Evolutionary conservation across 768 basidiomycete genomes (phyloP).

Genomic region (Leccinum rimulosum): DNA sequence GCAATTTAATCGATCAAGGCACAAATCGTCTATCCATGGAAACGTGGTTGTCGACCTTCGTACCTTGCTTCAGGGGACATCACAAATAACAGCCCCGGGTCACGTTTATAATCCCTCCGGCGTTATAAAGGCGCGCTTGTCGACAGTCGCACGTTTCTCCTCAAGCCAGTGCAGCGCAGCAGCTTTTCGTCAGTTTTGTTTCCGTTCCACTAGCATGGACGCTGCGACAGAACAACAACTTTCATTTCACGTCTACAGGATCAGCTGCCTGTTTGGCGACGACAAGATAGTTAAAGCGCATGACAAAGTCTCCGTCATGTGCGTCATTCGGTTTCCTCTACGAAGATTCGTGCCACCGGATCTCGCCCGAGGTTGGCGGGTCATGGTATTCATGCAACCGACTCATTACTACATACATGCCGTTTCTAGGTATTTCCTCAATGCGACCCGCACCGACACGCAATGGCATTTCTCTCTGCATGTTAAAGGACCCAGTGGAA

Average conservation of each 20-base stretch:
- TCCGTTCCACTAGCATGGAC: neutral
- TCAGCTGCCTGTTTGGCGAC: conserved; percentile 25
- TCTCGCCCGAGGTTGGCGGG: neutral
- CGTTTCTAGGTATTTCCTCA: conserved; percentile 25
- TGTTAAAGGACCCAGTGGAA: conserved; percentile 17
- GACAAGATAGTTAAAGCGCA: conserved; percentile 25
- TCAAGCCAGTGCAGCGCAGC: neutral
- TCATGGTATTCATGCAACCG: neutral
- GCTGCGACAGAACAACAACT: conserved; percentile 2
- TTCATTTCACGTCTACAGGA: conserved; percentile 27
- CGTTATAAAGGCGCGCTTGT: neutral
- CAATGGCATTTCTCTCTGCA: conserved; percentile 23
- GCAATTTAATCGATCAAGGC: neutral
- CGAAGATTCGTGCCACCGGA: neutral
- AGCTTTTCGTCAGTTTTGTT: neutral
- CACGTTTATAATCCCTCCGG: neutral
- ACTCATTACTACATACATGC: neutral
- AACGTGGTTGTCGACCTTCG: neutral
- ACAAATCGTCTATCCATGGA: neutral
- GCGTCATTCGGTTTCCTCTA: conserved; percentile 1
- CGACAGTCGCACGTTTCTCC: neutral
- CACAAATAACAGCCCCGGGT: neutral
- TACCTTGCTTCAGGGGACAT: neutral
- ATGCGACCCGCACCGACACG: conserved; percentile 10
- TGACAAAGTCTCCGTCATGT: conserved; percentile 23